Evolutionary conservation across 148 eudicot species (phyloP), one percentile per base, ranked within the genome.

Genomic region (Vaccinium darrowii): DNA sequence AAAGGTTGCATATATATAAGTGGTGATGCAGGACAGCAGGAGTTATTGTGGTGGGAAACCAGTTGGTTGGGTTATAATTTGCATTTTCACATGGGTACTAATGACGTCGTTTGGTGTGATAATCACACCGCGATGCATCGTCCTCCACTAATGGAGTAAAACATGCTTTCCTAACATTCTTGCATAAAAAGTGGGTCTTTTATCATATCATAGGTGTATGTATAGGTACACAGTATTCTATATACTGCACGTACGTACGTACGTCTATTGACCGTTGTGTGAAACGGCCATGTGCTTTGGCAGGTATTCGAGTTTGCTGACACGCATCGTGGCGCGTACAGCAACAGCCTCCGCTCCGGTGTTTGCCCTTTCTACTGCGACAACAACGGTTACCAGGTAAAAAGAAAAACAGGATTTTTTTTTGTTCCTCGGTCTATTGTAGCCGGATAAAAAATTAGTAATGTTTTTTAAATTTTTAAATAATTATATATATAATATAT

Each of bases 361-460:
- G 98, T 91, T 63, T 95, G 98, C 87, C 98, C 98, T 5, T 97
- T 93, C 89, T 95, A 97, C 89, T 95, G 99, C 85, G 98, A 92
- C 78, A 87, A 88, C 36, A 94, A 94, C 78, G 99, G 99, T 54
- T 97, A 97, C 87, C 93, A 95, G 95, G 99, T 36, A 36, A 36
- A 36, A 36, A 36, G 39, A 36, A 36, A 36, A 36, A 3, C 2
- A 36, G 39, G 3, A 33, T 36, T 36, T 36, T 36, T 36, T 36
- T 36, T 36, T 36, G 3, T 36, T 36, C 3, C 39, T 36, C 39
- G 4, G 1, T 33, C 36, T 33, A 33, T 33, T 33, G 2, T 1
- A 33, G 1, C 36, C 36, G 2, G 2, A 33, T 33, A 33, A 33
- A 33, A 33, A 33, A 33, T 33, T 33, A 33, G 36, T 33, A 0